Base-by-base conservation (phyloP, 148 eudicot genomes). In the Pouteria glomerata region DNA sequence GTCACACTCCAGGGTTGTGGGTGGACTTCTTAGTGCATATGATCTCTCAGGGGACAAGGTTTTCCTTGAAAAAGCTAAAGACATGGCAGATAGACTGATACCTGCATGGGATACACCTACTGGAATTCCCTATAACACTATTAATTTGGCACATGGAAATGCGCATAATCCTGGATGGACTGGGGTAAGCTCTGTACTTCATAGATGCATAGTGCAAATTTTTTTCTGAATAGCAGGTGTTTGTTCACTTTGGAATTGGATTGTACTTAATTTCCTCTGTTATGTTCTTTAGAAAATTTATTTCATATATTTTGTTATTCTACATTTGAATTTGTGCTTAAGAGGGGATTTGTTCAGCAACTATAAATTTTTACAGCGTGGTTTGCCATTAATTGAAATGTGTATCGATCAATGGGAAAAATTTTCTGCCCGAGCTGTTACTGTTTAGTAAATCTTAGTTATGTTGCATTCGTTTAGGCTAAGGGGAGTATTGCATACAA, bases 41-140 rank as follows among this genome's bases (percentile, higher is more conserved):
- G 99, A 96, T 85, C 90, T 96, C 73, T 92, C 99, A 19, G 88
- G 90, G 66, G 99, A 96, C 77, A 87, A 88, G 65, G 68, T 96
- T 35, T 96, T 96, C 82, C 96, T 96, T 65, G 97, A 87, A 57
- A 96, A 96, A 82, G 97, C 99, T 45, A 85, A 66, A 83, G 99
- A 96, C 70, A 96, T 96, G 80, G 99, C 97, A 70, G 94, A 96
- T 67, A 87, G 99, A 72, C 73, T 96, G 66, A 78, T 92, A 62
- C 99, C 99, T 71, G 99, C 99, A n/a, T 96, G 99, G 99, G 86
- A 92, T 78, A 81, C 99, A 33, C 77, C 96, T 51, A 76, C 97
- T 74, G 99, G 99, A 63, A 82, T 96, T 67, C 99, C 99, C 68
- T 90, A 70, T 74, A 96, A 96, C 79, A 74, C 82, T 59, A 96